These are phyloP conservation scores for Epichloe aotearoae DNA, from an alignment of 2,329 filamentous ascomycete species.

Conservation along the genomic window DNA sequence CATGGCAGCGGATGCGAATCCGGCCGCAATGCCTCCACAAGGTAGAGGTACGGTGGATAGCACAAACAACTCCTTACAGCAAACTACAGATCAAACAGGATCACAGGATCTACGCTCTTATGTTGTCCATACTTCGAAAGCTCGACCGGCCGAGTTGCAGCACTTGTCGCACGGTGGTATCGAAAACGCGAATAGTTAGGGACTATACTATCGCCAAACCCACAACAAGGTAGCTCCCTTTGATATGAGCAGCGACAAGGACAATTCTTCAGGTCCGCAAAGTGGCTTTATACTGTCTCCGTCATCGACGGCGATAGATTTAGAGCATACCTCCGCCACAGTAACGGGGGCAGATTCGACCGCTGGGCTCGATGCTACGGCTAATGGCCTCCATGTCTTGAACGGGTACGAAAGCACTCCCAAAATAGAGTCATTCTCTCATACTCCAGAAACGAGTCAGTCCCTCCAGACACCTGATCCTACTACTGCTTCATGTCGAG, in stretches of 20 bases:
- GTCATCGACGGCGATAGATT: conserved; percentile 5
- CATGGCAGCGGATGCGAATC: conserved; percentile 8
- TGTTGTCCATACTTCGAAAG: conserved; percentile 13
- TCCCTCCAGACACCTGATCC: too few relatives aligned
- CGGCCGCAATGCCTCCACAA: conserved; percentile 13
- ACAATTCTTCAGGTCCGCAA: not conserved
- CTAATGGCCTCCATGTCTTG: not conserved
- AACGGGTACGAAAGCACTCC: not conserved
- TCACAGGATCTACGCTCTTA: conserved; percentile 4
- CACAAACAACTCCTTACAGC: conserved; percentile 11
- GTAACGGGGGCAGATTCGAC: not conserved
- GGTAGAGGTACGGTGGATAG: conserved; percentile 9
- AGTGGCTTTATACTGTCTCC: conserved; percentile 2
- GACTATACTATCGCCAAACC: conserved; percentile 1
- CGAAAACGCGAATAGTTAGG: not conserved
- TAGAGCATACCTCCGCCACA: not conserved
- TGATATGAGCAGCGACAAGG: conserved; percentile 1
- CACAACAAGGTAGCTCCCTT: conserved; percentile 11
- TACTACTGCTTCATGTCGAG: not conserved
- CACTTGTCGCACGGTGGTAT: conserved; percentile 6
- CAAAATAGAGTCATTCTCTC: not conserved
- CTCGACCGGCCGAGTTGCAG: conserved; percentile 13
- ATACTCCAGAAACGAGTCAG: not conserved
- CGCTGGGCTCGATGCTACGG: not conserved
- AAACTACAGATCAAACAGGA: conserved; percentile 5